Evolutionary conservation across 2,329 filamentous ascomycete species (phyloP), one percentile per base, ranked within the genome.

Genomic region (Claviceps arundinis): DNA sequence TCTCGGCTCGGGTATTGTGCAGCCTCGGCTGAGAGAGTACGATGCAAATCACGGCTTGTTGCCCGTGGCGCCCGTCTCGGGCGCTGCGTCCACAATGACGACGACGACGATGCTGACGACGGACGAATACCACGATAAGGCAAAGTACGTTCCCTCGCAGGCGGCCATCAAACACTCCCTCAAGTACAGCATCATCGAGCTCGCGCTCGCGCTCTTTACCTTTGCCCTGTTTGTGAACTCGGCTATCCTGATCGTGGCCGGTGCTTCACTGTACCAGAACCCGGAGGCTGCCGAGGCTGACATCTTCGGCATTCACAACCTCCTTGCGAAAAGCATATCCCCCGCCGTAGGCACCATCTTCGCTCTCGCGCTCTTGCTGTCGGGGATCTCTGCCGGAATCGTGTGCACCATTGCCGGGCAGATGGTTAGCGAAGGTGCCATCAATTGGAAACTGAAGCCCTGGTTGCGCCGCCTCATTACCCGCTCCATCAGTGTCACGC

Each of bases 361-460:
- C 57, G 87, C 87, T 0, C 72, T 94, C 2, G 87, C 89, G 0
- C 71, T 95, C 1, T 76, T 95, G 0, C 77, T 94, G 0, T 90
- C 85, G 0, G 89, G 89, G 8, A 77, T 88, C 13, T 87, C 83
- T 0, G 89, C 89, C 0, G 89, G 89, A 5, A 87, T 95, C 38
- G 84, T 94, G 2, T 94, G 89, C 69, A 95, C 89, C 1, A 93
- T 95, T 58, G 80, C 89, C 0, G 89, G 89, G 0, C 89, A 95
- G 65, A 93, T 95, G 82, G 84, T 95, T 22, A 84, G 81, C 56
- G 89, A 94, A 65, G 89, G 89, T 6, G 87, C 89, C 55, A 66
- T 95, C 45, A 80, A 81, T 47, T 89, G 87, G 85, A 80, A 70
- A 5, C 67, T 90, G 37, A 74, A 75, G 55, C 89, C 89, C 0